These are phyloP conservation scores for Gomphus sp. DNA, from an alignment of 1,284 basidiomycete genomes.

Conservation along the genomic window DNA sequence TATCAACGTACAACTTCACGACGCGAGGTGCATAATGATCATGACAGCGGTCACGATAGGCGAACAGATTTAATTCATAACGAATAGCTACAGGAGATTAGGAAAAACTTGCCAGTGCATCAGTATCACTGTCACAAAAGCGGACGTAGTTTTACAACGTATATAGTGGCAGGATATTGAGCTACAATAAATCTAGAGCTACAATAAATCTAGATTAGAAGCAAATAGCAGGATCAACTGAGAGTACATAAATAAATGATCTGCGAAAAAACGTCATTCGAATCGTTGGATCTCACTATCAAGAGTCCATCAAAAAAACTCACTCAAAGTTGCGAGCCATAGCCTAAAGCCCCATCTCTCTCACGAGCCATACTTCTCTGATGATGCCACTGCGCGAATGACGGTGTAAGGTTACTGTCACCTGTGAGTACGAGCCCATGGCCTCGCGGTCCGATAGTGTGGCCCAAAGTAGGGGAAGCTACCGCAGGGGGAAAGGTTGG, in stretches of 20 bases:
- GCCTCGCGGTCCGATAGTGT: neutral
- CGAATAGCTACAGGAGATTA: no score
- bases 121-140: neutral
- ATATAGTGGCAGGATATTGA: neutral
- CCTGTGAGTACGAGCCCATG: neutral
- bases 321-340: neutral
- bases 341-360: neutral
- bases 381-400: conserved; percentile 2
- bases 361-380: neutral
- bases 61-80: no score
- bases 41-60: no score
- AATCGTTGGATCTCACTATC: neutral
- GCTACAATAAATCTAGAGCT: neutral
- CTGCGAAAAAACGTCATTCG: neutral
- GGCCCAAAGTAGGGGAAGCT: neutral
- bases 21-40: no score
- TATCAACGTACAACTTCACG: no score
- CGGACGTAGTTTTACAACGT: neutral
- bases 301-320: neutral
- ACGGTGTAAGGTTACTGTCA: neutral
- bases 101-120: no score
- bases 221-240: neutral
- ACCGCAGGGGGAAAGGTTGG: neutral
- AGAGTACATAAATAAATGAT: neutral
- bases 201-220: neutral